phyloP scores from a whole-genome alignment of 768 basidiomycete genomes.

The Russula earlei region DNA sequence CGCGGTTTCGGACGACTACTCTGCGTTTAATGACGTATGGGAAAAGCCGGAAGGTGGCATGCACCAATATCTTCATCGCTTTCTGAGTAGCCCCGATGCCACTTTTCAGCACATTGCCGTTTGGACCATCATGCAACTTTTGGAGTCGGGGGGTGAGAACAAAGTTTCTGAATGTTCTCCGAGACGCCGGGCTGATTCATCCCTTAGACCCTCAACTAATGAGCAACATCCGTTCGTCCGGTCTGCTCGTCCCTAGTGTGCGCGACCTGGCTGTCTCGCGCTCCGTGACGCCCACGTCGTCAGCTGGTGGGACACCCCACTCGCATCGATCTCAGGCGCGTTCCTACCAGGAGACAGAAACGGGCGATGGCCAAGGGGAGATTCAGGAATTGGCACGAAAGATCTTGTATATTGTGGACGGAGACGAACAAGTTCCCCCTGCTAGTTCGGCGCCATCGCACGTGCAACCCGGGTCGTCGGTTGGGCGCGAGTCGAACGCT shows the following conservation, averaged over 20 bases:
- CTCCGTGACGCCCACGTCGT: slow-evolving; percentile 60
- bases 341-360: slow-evolving; percentile 75
- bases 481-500: slow-evolving; percentile 45
- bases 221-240: slow-evolving; percentile 82
- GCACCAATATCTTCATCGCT: slow-evolving; percentile 89
- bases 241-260: slow-evolving; percentile 75
- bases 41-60: slow-evolving; percentile 96
- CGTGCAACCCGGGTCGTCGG: slow-evolving; percentile 58
- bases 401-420: slow-evolving; percentile 82
- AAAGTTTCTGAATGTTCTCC: background rate
- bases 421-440: slow-evolving; percentile 53
- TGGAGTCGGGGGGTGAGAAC: slow-evolving; percentile 81
- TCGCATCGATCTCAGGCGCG: slow-evolving; percentile 59
- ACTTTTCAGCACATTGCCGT: slow-evolving; percentile 99
- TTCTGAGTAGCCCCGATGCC: slow-evolving; percentile 86
- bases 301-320: slow-evolving; percentile 57
- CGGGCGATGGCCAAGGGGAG: slow-evolving; percentile 84
- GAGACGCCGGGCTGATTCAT: background rate
- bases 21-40: slow-evolving; percentile 97
- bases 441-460: slow-evolving; percentile 59
- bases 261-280: slow-evolving; percentile 70
- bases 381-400: slow-evolving; percentile 78
- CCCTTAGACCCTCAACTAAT: slow-evolving; percentile 73
- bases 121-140: slow-evolving; percentile 96
- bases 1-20: slow-evolving; percentile 77